A percentile compares a stretch with the other conserved stretches of the same genome.
Evolutionary conservation across 2,329 filamentous ascomycete genomes (phyloP).

Genomic region (Cryphonectria naterciae): DNA sequence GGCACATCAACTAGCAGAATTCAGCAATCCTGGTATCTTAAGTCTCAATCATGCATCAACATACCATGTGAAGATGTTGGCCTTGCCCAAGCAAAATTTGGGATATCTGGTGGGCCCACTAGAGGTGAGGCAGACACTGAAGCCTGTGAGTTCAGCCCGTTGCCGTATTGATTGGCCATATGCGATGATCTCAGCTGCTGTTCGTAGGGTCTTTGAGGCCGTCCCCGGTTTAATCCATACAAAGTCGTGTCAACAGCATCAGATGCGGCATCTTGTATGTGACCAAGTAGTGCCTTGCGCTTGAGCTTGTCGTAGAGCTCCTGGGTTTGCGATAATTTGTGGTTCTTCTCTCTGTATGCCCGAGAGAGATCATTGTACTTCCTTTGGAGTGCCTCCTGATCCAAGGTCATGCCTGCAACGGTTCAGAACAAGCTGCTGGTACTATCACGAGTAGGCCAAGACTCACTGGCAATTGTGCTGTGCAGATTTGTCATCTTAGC

Average conservation of each 20-base stretch:
- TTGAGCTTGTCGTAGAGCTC: conserved; percentile 66
- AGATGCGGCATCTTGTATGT: conserved; percentile 59
- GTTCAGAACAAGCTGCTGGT: conserved; percentile 24
- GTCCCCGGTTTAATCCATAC: conserved; percentile 32
- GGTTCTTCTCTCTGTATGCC: conserved; percentile 71
- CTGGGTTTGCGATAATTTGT: conserved; percentile 70
- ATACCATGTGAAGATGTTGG: conserved; percentile 30
- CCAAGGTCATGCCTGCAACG: conserved; percentile 55
- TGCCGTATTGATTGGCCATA: conserved; percentile 3
- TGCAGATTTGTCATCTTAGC: conserved; percentile 69
- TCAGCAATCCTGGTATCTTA: not conserved
- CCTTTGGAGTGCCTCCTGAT: conserved; percentile 65
- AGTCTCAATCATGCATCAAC: not conserved
- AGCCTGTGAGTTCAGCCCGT: conserved; percentile 2
- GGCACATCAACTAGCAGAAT: conserved; percentile 35
- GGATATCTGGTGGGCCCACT: conserved; percentile 8
- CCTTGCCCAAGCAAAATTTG: conserved; percentile 25
- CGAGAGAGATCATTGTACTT: conserved; percentile 75
- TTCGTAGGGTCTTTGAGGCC: conserved; percentile 9
- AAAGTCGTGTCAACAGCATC: conserved; percentile 51
- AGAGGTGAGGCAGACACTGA: conserved; percentile 10
- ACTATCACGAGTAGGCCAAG: too few relatives aligned
- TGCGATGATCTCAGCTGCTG: conserved; percentile 24
- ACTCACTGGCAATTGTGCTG: conserved; percentile 64
- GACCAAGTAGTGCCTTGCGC: conserved; percentile 56